phyloP scores from a whole-genome alignment of 352 stramenopile genomes.

The Phytophthora pisi region DNA sequence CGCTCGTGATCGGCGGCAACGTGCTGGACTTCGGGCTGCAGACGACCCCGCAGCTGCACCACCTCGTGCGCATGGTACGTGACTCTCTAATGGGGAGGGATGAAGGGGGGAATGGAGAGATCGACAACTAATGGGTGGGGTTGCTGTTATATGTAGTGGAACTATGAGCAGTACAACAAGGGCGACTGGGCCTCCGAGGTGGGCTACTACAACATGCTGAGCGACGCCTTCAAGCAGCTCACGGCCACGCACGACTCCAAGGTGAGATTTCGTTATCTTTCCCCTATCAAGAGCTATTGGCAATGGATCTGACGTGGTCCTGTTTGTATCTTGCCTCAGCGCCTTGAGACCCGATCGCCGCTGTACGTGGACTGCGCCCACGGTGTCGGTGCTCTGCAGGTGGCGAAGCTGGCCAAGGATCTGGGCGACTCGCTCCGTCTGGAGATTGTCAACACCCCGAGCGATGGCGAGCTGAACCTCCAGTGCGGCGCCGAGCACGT shows the following conservation, averaged over 20 bases:
- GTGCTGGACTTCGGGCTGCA: conserved; percentile 96
- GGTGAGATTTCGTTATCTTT: conserved; percentile 23
- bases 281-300: background rate
- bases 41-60: conserved; percentile 97
- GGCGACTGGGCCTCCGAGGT: conserved; percentile 89
- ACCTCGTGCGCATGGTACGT: conserved; percentile 93
- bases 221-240: conserved; percentile 92
- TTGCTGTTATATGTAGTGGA: conserved; percentile 56
- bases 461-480: conserved; percentile 94
- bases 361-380: conserved; percentile 95
- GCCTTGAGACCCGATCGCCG: conserved; percentile 73
- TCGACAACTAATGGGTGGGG: background rate
- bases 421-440: conserved; percentile 81
- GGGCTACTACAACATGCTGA: conserved; percentile 96
- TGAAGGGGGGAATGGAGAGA: no score
- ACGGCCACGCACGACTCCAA: conserved; percentile 81
- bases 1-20: conserved; percentile 88
- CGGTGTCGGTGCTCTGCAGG: conserved; percentile 89
- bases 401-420: conserved; percentile 80
- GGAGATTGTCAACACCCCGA: conserved; percentile 81
- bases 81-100: background rate
- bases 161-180: conserved; percentile 90
- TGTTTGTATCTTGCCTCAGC: conserved; percentile 33
- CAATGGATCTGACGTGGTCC: conserved; percentile 3
- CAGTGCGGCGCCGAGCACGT: conserved; percentile 97